Percentiles rank a stretch among this genome's conserved stretches.
Evolutionary conservation across 345 rosid genomes (phyloP).

Genomic region (Sisymbrium irio): DNA sequence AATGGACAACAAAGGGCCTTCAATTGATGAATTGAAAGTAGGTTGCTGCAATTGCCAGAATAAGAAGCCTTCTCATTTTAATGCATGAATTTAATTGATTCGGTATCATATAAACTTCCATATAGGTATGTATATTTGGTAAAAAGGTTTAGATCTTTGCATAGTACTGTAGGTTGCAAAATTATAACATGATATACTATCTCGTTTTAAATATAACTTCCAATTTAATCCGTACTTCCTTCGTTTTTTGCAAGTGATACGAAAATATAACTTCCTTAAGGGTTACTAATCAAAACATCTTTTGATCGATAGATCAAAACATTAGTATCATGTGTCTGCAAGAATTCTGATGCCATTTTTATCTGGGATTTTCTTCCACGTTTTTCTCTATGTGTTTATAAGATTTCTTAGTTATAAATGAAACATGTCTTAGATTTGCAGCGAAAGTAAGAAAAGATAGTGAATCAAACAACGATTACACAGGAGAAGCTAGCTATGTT

Average conservation of each 20-base stretch:
- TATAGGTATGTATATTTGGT: too few relatives aligned
- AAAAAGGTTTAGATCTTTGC: too few relatives aligned
- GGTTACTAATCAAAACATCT: not conserved
- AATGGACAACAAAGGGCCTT: not conserved
- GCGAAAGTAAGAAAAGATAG: not conserved
- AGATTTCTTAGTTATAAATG: not conserved
- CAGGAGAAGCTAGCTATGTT: not conserved
- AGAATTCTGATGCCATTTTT: not conserved
- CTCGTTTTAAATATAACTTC: not conserved
- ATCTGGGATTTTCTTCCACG: not conserved
- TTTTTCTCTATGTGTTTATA: too few relatives aligned
- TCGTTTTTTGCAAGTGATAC: not conserved
- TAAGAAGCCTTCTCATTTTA: too few relatives aligned
- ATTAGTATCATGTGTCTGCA: not conserved
- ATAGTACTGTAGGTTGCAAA: not conserved
- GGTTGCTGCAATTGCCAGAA: too few relatives aligned
- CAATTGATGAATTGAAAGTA: not conserved
- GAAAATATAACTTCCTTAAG: not conserved
- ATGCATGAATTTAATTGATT: too few relatives aligned
- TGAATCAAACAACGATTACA: not conserved
- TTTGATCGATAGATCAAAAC: too few relatives aligned
- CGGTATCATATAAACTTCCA: too few relatives aligned
- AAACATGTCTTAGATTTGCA: not conserved
- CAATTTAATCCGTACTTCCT: not conserved
- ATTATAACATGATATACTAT: not conserved